Evolutionary conservation across 441 rosid species (phyloP).

Genomic region (Jatropha multifida): DNA sequence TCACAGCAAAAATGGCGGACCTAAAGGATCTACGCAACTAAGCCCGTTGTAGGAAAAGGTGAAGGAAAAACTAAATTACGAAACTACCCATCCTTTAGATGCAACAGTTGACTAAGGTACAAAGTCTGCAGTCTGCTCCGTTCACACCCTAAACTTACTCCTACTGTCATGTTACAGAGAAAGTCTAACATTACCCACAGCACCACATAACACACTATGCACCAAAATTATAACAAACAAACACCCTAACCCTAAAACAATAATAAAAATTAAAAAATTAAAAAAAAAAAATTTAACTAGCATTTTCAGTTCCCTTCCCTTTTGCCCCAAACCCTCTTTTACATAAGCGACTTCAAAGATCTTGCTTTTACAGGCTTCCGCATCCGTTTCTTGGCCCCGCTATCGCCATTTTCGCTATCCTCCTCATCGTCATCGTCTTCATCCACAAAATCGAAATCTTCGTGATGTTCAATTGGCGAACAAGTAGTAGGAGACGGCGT

Average conservation of each 20-base stretch:
- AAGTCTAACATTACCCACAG: slow-evolving; percentile 22
- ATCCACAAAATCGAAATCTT: slow-evolving; percentile 37
- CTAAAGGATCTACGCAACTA: background rate
- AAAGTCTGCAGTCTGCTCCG: slow-evolving; percentile 11
- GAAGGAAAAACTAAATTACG: background rate
- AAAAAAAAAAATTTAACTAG: background rate
- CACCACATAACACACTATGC: slow-evolving; percentile 16
- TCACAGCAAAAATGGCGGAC: background rate
- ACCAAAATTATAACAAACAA: slow-evolving; percentile 24
- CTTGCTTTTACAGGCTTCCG: slow-evolving; percentile 82
- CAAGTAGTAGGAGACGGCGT: slow-evolving; percentile 25
- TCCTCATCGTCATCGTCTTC: slow-evolving; percentile 41
- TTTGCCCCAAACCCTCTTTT: slow-evolving; percentile 14
- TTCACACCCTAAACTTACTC: slow-evolving; percentile 24
- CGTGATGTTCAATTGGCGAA: slow-evolving; percentile 28
- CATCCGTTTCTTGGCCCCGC: slow-evolving; percentile 50
- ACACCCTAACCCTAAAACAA: slow-evolving; percentile 6
- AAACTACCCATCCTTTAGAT: slow-evolving; percentile 16
- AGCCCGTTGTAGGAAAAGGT: background rate
- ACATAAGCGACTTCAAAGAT: slow-evolving; percentile 90
- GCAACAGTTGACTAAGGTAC: slow-evolving; percentile 21
- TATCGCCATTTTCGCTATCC: slow-evolving; percentile 29
- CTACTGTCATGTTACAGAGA: slow-evolving; percentile 30
- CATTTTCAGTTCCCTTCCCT: background rate
- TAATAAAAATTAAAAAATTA: background rate